Base-by-base conservation (phyloP, 257 asterid genomes). In the Solanum stenotomum region DNA sequence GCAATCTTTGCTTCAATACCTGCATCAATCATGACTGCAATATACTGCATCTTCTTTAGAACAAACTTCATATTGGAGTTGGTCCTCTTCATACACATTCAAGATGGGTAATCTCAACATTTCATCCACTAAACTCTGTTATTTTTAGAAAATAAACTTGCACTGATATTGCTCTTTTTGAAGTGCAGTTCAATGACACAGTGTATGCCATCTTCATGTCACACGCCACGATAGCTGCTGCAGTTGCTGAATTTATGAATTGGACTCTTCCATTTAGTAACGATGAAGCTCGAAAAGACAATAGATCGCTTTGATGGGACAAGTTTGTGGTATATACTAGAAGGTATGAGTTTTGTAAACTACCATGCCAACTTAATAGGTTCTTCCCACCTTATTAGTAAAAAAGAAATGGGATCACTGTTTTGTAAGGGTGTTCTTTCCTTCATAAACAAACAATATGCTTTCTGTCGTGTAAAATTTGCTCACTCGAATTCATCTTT, bases 1-100 rank as follows among this genome's bases (percentile, higher is more conserved):
- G 96, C 98, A 7, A 9, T 96, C 70, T 95, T 95, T 15, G 96
- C 96, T 20, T 90, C 96, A n/a, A 93, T 94, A 63, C 96, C 98
- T 63, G 81, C 83, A 92, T 92, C 96, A 59, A 94, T 95, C 86
- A 91, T 93, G 90, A 95, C 94, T 20, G 96, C 94, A 4, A 88
- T 96, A 49, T 49, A 49, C 61, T 49, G 61, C 61, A 49, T 15
- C 61, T 49, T 49, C 61, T 49, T 93, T 91, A 91, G 98, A 74
- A 93, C 96, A 56, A 95, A 96, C 87, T 86, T 93, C n/a, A 88
- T 94, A 81, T 87, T 96, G 12, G 87, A 84, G 18, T 49, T 42
- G 91, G 91, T 15, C 95, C 95, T 23, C 40, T 92, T 68, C 92
- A 90, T 87, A 92, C 93, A 29, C 91, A 89, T 81, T 87, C 95